Evolutionary conservation across 2,329 filamentous ascomycete genomes (phyloP), one percentile per base, ranked within the genome.

Genomic region (Colletotrichum falcatum): DNA sequence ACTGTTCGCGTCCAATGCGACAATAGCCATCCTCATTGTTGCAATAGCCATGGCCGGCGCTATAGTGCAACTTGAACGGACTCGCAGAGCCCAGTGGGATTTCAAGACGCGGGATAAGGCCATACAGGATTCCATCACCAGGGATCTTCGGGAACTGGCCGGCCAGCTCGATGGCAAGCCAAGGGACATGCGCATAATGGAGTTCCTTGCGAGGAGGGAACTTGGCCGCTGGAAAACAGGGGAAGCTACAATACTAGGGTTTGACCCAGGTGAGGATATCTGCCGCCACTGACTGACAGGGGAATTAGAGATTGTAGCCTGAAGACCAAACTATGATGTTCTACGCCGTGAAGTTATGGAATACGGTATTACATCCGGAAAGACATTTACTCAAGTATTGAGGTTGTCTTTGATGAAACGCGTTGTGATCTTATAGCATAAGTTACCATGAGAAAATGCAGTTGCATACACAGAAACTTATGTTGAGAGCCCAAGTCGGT

Each of bases 1-100:
- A 0, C 59, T 72, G 1, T 67, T 70, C 33, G 65, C 66, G 18
- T 73, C 72, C 49, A 74, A 74, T 49, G 33, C 49, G 3, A 42
- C 59, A 1, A 49, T 73, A 23, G 72, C 64, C 26, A 73, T 74
- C 6, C 26, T 74, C 18, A 7, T 68, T 1, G 26, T 73, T 2
- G 61, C 66, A 2, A 23, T 73, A 7, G 64, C 71, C 2, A 61
- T 75, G 67, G 54, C 61, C 0, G 66, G 69, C 23, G 68, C 63
- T 0, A 51, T 73, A 11, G 39, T 61, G 23, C 66, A 70, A 48
- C 55, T 70, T 7, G 55, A 70, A 16, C 39, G 66, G 7, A 55
- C 48, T 26, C 54, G 66, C 2, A 54, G 65, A 3, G 30, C 60
- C 3, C 8, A 51, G 9, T 44, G 53, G 53, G 72, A 69, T 16